Evolutionary conservation across 2,329 filamentous ascomycete genomes (phyloP).

Genomic region (Pseudogymnoascus sp.): DNA sequence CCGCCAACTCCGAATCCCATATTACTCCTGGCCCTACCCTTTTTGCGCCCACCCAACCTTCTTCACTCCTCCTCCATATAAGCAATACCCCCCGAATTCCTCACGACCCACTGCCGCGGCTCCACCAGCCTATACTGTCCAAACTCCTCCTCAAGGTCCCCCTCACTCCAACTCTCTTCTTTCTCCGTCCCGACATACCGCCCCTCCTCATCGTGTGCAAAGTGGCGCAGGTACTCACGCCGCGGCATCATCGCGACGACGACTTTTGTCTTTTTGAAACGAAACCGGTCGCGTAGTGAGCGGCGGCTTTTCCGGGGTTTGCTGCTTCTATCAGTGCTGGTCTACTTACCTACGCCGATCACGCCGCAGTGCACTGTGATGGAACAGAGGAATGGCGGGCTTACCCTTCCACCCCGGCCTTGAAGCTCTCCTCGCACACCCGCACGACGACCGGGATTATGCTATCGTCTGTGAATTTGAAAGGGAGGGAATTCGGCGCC

Average conservation of each 20-base stretch:
- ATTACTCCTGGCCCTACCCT: neutral
- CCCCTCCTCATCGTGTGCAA: constrained; percentile 23
- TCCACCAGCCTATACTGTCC: constrained; percentile 6
- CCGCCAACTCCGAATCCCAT: neutral
- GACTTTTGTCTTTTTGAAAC: constrained; percentile 17
- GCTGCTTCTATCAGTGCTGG: neutral
- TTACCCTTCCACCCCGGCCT: constrained; percentile 1
- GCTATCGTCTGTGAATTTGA: constrained; percentile 24
- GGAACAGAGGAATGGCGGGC: neutral
- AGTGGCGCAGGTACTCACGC: constrained; percentile 23
- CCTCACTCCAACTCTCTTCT: constrained; percentile 12
- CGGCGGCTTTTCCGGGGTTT: neutral
- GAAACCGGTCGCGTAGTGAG: neutral
- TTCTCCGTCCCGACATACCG: constrained; percentile 19
- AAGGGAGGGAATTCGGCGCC: constrained; percentile 20
- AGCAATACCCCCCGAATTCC: neutral
- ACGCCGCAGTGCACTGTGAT: neutral
- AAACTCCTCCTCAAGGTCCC: constrained; percentile 22
- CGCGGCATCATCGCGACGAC: constrained; percentile 24
- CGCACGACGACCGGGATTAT: constrained; percentile 25
- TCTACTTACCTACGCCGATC: neutral
- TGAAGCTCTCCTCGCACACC: neutral
- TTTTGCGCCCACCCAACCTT: neutral
- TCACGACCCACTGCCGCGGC: neutral
- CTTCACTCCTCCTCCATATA: neutral